phyloP scores from a whole-genome alignment of 495 filamentous ascomycete species.

The Penicillium cosmopolitanum region DNA sequence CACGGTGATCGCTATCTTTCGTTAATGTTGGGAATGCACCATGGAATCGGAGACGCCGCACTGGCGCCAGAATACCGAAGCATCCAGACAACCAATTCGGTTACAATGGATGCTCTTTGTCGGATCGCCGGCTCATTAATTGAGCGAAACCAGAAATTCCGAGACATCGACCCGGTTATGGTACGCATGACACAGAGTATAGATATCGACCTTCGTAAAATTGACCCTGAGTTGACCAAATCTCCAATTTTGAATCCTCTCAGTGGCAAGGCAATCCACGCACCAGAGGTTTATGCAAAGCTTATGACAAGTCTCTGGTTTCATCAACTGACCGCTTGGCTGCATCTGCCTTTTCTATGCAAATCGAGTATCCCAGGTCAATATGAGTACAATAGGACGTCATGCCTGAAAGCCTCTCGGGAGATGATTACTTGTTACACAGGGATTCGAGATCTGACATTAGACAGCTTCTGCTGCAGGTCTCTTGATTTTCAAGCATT shows the following conservation, averaged over 20 bases:
- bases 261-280: conserved; percentile 36
- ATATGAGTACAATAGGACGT: conserved; percentile 41
- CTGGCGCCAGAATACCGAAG: conserved; percentile 9
- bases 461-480: conserved; percentile 45
- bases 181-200: conserved; percentile 44
- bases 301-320: conserved; percentile 23
- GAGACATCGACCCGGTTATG: conserved; percentile 37
- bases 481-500: conserved; percentile 57
- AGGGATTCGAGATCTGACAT: conserved; percentile 34
- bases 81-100: not conserved
- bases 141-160: conserved; percentile 48
- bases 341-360: conserved; percentile 58
- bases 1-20: conserved; percentile 20
- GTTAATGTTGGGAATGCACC: conserved; percentile 19
- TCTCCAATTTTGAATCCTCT: conserved; percentile 11
- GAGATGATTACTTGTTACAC: conserved; percentile 47
- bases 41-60: conserved; percentile 15
- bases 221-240: not conserved
- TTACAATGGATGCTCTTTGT: conserved; percentile 21
- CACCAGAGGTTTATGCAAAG: conserved; percentile 9
- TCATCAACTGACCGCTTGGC: conserved; percentile 38
- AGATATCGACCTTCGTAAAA: conserved; percentile 12
- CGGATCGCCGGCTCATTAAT: conserved; percentile 48
- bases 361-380: conserved; percentile 39
- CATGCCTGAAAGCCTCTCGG: conserved; percentile 37